Evolutionary conservation across 257 asterid genomes (phyloP).

Genomic region (Lycium barbarum): DNA sequence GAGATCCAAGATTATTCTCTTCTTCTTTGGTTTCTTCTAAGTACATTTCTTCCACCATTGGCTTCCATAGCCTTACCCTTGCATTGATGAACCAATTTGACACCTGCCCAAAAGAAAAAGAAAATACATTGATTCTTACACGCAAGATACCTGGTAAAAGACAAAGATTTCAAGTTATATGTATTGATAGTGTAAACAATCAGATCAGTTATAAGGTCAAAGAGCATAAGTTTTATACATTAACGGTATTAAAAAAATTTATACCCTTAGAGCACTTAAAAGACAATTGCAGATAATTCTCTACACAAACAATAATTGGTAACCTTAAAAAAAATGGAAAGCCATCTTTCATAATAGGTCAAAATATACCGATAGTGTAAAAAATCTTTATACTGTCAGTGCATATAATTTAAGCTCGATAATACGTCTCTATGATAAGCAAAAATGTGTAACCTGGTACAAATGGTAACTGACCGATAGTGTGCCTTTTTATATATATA

Average conservation of each 20-base stretch:
- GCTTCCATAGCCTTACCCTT: conserved; percentile 95
- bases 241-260: not conserved
- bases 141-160: conserved; percentile 31
- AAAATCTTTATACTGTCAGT: not conserved
- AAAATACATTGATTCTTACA: not conserved
- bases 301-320: not conserved
- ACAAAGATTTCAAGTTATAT: not conserved
- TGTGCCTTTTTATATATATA: not conserved
- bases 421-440: not conserved
- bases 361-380: not conserved
- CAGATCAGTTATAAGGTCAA: not conserved
- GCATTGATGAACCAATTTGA: conserved; percentile 98
- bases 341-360: not conserved
- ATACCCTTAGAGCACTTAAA: not conserved
- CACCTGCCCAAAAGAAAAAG: conserved; percentile 49
- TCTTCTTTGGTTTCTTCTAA: conserved; percentile 74
- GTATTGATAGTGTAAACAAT: not conserved
- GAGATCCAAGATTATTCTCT: conserved; percentile 41
- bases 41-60: conserved; percentile 99
- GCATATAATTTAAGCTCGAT: not conserved
- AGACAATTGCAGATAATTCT: not conserved
- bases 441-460: not conserved
- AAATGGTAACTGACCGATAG: not conserved
- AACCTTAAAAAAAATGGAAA: not conserved
- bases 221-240: not conserved